Evolutionary conservation across 768 basidiomycete species (phyloP), one percentile per base, ranked within the genome.

Genomic region (Scleroderma bovista): DNA sequence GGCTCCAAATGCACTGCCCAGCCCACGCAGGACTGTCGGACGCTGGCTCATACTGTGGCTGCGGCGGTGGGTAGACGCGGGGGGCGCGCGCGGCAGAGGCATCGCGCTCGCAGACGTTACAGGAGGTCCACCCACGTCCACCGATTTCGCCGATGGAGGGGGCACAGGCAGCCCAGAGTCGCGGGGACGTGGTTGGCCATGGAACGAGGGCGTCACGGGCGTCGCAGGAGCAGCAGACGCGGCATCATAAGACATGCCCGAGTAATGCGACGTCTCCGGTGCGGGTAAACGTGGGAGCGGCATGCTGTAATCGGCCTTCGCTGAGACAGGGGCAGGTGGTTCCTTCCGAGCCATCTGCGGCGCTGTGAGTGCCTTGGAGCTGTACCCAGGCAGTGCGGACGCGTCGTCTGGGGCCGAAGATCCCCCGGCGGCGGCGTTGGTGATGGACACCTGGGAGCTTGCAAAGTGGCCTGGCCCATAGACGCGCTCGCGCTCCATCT

Each of bases 381-480:
- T 50, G 29, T 48, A 53, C n/a, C 52, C 37, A 5, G 57, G 52
- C 11, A 60, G 43, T 24, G 50, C 48, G 20, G 59, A 34, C 15
- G 47, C 36, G 1, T 64, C 59, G 20, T 71, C 63, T 20, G 46
- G 48, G 36, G 55, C 9, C 12, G 51, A 23, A 12, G 47, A 45
- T 33, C 60, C 26, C 26, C 26, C 55, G 31, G 59, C 45, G 19
- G 59, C 58, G 0, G 67, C 60, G 48, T 73, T 66, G 7, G 44
- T 22, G 15, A 89, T 63, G 22, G 84, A 87, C 11, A 93, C 69
- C 63, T 94, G 92, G 0, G 93, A 96, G 47, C 81, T 88, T 2
- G 96, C 96, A 68, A 99, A 99, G 54, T 89, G 84, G 3, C 93
- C 93, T 0, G 85, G 84, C 0, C 95, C 96, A 67, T 94, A 98